Conservation (phyloP, 768 basidiomycete species). For the Boletus insuetus region DNA sequence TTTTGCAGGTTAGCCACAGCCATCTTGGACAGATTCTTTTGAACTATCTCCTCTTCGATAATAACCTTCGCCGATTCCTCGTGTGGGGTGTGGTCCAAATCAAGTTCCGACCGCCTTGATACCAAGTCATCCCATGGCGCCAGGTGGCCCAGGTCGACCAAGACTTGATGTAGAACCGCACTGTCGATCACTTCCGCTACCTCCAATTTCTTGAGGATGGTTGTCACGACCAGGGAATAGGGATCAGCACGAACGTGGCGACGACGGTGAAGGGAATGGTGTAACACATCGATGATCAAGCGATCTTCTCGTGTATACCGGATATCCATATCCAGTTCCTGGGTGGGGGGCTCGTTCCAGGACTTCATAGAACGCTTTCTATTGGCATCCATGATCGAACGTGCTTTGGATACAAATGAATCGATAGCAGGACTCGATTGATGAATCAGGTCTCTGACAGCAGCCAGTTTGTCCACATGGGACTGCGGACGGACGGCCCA, state of each 20-base stretch:
- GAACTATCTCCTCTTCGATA: constrained; percentile 31
- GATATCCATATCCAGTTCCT: constrained; percentile 21
- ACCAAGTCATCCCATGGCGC: constrained; percentile 79
- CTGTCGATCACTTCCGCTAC: constrained; percentile 31
- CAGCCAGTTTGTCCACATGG: constrained; percentile 50
- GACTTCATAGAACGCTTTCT: constrained; percentile 30
- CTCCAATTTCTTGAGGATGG: constrained; percentile 58
- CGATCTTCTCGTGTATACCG: constrained; percentile 54
- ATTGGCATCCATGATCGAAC: constrained; percentile 37
- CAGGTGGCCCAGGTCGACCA: constrained; percentile 71
- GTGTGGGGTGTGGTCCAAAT: constrained; percentile 20
- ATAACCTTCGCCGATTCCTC: constrained; percentile 31
- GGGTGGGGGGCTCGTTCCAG: constrained; percentile 31
- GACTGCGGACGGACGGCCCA: constrained; percentile 64
- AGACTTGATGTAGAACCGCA: constrained; percentile 40
- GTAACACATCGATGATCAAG: constrained; percentile 57
- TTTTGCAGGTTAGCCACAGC: constrained; percentile 2
- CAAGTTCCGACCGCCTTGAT: constrained; percentile 38
- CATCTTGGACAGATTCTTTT: constrained; percentile 15
- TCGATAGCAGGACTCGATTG: constrained; percentile 38
- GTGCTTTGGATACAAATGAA: constrained; percentile 52
- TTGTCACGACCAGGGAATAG: constrained; percentile 48
- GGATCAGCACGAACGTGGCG: constrained; percentile 61
- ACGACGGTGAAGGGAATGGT: constrained; percentile 46
- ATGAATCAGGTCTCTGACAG: constrained; percentile 49